Evolutionary conservation across 495 filamentous ascomycete genomes (phyloP), one percentile per base, ranked within the genome.

Genomic region (Penicillium riverlandense): DNA sequence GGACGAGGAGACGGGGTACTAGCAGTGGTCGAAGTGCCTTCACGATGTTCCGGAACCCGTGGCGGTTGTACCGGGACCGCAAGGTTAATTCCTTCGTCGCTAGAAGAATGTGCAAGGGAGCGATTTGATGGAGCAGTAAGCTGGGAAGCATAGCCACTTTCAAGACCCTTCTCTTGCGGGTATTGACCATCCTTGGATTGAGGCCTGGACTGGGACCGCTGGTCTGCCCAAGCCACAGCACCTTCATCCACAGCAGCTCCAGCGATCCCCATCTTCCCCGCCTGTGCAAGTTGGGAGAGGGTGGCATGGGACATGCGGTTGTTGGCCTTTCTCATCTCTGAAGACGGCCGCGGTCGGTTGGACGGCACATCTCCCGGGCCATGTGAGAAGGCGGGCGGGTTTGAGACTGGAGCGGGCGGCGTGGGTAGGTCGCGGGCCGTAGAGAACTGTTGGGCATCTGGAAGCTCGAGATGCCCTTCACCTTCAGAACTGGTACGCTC

Each of bases 241-340:
- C 22, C 22, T 22, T 4, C 22, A 22, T 4, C 51, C 48, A 61
- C 61, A 22, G 72, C 65, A 29, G 70, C 54, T 38, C 52, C 57
- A 10, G 45, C 48, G 33, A 59, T 52, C 4, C 62, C 62, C 39
- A 77, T 54, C 13, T 71, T 76, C 11, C 77, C 78, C 33, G 84
- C 84, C 34, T 79, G 82, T 29, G 77, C 76, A 39, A 96, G 57
- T 54, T 95, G 87, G 2, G 80, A 72, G 8, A 96, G 71, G 11
- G 90, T 96, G 5, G 79, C 82, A 44, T 78, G 71, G 15, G 90
- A 95, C 63, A 96, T 79, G 9, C 87, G 79, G 49, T 82, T 88
- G 43, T 84, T 90, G 41, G 83, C 85, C 44, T 79, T 77, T 38
- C 84, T 80, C 61, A 88, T 70, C 49, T 90, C 85, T n/a, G 82